Conservation (phyloP, 805 yeast species). For the Kluyveromyces dobzhanskii region DNA sequence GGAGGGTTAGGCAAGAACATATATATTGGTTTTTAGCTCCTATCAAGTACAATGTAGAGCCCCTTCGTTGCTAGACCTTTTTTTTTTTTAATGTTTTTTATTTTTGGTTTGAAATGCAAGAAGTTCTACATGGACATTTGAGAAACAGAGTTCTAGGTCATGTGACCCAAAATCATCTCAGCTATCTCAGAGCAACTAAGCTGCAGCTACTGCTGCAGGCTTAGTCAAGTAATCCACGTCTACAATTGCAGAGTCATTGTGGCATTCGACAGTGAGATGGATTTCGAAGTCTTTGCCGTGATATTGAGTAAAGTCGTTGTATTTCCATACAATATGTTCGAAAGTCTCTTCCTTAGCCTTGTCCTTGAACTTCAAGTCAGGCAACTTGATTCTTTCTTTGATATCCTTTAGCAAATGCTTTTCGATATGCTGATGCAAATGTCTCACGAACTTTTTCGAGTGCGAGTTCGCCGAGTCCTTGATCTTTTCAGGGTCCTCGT, state of each 20-base stretch:
- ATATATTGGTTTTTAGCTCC: no score
- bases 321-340: slow-evolving; percentile 53
- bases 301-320: slow-evolving; percentile 48
- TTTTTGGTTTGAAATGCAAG: no score
- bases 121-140: no score
- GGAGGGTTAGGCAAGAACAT: no score
- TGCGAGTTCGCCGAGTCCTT: slow-evolving; percentile 66
- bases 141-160: no score
- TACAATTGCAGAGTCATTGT: slow-evolving; percentile 58
- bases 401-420: slow-evolving; percentile 65
- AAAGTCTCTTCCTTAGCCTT: slow-evolving; percentile 39
- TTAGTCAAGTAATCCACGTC: slow-evolving; percentile 56
- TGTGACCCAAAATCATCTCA: no score
- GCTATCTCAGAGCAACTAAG: no score
- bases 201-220: slow-evolving; percentile 26
- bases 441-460: slow-evolving; percentile 62
- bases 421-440: slow-evolving; percentile 65
- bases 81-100: no score
- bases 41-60: no score
- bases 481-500: slow-evolving; percentile 61
- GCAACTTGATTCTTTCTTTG: slow-evolving; percentile 48
- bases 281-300: slow-evolving; percentile 58
- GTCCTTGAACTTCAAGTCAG: slow-evolving; percentile 41
- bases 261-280: slow-evolving; percentile 55
- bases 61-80: no score